Percentiles rank a stretch among this genome's conserved stretches.
These are phyloP conservation scores for Alternaria triticimaculans DNA, from an alignment of 2,329 filamentous ascomycete genomes.

Conservation along the genomic window DNA sequence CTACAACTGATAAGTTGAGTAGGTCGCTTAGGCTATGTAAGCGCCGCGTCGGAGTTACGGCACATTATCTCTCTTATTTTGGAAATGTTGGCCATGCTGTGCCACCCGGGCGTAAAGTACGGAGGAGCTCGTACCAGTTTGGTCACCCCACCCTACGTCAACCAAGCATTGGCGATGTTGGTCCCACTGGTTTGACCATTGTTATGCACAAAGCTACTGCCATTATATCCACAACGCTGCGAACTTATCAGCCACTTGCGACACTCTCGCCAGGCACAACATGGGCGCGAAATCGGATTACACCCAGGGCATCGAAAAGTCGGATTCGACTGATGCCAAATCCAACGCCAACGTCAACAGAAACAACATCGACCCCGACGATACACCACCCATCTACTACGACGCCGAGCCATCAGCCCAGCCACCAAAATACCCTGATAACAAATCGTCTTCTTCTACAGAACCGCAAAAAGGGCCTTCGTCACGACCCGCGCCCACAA, in stretches of 20 bases:
- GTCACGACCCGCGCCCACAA: not conserved
- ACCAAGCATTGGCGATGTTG: not conserved
- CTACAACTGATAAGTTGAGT: no score
- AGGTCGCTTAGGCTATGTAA: no score
- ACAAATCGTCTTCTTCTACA: not conserved
- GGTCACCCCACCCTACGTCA: not conserved
- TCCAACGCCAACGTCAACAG: not conserved
- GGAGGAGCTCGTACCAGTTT: not conserved
- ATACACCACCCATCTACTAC: slow-evolving; percentile 7
- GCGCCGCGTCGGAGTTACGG: not conserved
- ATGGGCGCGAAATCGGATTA: not conserved
- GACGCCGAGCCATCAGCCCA: slow-evolving; percentile 16
- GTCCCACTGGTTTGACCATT: no score
- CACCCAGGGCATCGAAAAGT: not conserved
- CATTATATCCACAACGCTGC: not conserved
- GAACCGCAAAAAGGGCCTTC: not conserved
- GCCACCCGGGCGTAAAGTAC: not conserved
- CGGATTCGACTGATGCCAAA: not conserved
- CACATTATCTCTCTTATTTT: not conserved
- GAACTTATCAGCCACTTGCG: not conserved
- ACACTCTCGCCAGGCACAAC: not conserved
- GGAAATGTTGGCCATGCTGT: not conserved
- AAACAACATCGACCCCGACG: not conserved
- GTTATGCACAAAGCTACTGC: not conserved
- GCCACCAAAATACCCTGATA: slow-evolving; percentile 7